Evolutionary conservation across 2,329 filamentous ascomycete species (phyloP).

Genomic region (Monilinia laxa): DNA sequence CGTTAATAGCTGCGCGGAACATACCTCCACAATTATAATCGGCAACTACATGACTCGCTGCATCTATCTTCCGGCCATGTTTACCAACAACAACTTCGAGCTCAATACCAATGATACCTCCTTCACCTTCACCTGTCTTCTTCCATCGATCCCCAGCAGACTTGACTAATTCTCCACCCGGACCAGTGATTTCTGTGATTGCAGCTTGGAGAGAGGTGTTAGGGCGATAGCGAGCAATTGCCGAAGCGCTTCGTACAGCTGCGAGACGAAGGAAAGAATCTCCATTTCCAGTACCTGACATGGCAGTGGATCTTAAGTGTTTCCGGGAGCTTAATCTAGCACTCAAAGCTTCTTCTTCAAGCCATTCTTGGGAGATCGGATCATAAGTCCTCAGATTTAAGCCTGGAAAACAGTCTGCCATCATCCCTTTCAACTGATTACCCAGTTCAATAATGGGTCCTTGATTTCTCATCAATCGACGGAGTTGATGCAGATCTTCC

Average conservation of each 20-base stretch:
- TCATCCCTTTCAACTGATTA: constrained; percentile 47
- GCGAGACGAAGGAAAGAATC: constrained; percentile 77
- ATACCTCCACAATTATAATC: constrained; percentile 87
- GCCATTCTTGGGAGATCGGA: constrained; percentile 11
- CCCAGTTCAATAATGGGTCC: constrained; percentile 45
- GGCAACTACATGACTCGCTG: constrained; percentile 59
- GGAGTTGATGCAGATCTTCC: constrained; percentile 41
- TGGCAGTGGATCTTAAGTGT: constrained; percentile 46
- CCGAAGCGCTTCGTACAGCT: constrained; percentile 69
- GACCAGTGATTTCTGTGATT: constrained; percentile 65
- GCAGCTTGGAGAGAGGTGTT: constrained; percentile 53
- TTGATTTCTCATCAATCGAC: constrained; percentile 26
- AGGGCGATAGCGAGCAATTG: constrained; percentile 65
- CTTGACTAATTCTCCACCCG: constrained; percentile 68
- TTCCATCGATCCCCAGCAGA: constrained; percentile 74
- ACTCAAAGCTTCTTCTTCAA: constrained; percentile 33
- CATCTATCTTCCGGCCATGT: constrained; percentile 41
- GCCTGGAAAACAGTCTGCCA: constrained; percentile 60
- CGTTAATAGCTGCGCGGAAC: constrained; percentile 76
- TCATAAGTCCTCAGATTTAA: constrained; percentile 41
- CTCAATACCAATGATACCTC: constrained; percentile 83
- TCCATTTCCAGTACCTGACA: constrained; percentile 84
- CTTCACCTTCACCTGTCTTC: constrained; percentile 73
- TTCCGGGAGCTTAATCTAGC: constrained; percentile 27
- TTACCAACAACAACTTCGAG: constrained; percentile 51